Conservation (phyloP, 139 green algal species). For the Tetratostichococcus sp. region DNA sequence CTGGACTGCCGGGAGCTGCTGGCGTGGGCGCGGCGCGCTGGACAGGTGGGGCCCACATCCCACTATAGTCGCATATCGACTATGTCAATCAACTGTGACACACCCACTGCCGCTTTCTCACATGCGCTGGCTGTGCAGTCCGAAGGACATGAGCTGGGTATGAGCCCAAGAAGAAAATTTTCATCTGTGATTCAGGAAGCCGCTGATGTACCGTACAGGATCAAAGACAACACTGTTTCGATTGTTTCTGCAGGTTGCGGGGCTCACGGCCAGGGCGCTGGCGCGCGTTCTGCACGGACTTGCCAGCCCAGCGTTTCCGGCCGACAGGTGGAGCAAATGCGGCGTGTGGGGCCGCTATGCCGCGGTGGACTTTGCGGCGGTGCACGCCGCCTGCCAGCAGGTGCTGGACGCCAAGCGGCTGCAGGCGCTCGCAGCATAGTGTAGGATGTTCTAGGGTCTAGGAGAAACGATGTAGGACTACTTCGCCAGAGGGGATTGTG, state of each 20-base stretch:
- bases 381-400: constrained; percentile 16
- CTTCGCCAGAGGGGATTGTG: too few species aligned
- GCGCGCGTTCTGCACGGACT: constrained; percentile 69
- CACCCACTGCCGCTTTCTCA: too few species aligned
- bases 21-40: not conserved
- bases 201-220: too few species aligned
- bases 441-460: too few species aligned
- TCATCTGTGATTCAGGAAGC: too few species aligned
- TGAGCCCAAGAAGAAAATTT: too few species aligned
- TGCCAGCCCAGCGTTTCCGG: constrained; percentile 52
- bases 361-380: constrained; percentile 41
- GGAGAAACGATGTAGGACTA: too few species aligned
- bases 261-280: constrained; percentile 31
- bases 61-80: too few species aligned
- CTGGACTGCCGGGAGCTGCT: constrained; percentile 16
- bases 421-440: not conserved
- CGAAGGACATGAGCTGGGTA: too few species aligned
- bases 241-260: not conserved
- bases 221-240: too few species aligned
- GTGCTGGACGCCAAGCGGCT: not conserved
- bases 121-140: too few species aligned
- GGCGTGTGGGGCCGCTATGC: constrained; percentile 47
- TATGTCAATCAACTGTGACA: too few species aligned
- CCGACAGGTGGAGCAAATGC: constrained; percentile 45
- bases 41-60: not conserved